A percentile compares a stretch with the other conserved stretches of the same genome.
These are phyloP conservation scores for Saccharomycopsis crataegensis DNA, from an alignment of 1,139 yeast genomes.

Conservation along the genomic window DNA sequence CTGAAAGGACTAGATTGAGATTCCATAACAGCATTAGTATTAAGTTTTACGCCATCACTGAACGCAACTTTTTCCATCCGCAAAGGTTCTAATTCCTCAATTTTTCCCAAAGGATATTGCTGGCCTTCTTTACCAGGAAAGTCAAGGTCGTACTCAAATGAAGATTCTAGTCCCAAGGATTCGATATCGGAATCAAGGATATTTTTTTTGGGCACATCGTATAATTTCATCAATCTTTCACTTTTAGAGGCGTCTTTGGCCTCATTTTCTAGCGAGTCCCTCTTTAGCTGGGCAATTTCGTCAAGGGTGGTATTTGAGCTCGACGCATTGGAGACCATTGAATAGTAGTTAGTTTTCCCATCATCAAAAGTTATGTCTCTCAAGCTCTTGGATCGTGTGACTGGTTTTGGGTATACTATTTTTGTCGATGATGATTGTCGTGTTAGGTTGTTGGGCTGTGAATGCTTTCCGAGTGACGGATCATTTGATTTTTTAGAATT, in stretches of 20 bases:
- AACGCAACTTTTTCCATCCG: background rate
- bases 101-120: background rate
- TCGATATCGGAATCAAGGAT: background rate
- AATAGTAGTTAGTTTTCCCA: too few species aligned
- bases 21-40: background rate
- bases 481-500: too few species aligned
- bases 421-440: too few species aligned
- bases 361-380: too few species aligned
- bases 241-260: slow-evolving; percentile 4
- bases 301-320: slow-evolving; percentile 8
- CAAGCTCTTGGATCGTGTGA: too few species aligned
- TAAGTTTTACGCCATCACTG: background rate
- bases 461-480: too few species aligned
- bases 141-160: background rate
- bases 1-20: too few species aligned
- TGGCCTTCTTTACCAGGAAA: background rate
- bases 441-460: too few species aligned
- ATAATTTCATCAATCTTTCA: slow-evolving; percentile 2
- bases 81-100: background rate
- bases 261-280: background rate
- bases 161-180: background rate
- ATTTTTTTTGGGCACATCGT: slow-evolving; percentile 1
- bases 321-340: background rate
- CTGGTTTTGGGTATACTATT: too few species aligned
- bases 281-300: slow-evolving; percentile 5